Evolutionary conservation across 306 rosid genomes (phyloP), one percentile per base, ranked within the genome.

Genomic region (Cyclanthera cordifolia): DNA sequence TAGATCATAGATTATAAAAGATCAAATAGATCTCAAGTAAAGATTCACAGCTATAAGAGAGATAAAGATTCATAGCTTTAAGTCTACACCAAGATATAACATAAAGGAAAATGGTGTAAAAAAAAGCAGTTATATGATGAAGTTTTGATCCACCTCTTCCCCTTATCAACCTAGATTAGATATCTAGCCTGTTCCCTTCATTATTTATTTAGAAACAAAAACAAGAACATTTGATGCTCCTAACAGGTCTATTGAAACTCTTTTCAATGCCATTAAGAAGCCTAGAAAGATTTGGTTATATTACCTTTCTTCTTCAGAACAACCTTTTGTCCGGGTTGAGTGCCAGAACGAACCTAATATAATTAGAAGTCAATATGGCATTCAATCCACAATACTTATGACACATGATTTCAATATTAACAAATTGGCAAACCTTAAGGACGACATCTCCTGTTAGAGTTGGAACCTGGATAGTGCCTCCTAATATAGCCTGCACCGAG

Each of bases 251-350:
- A n/a, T 50, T 50, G 10, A 0, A 16, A 3, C 14, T 15, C 2
- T 28, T 28, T 57, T 23, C 45, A 57, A 57, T 57, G 64, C 21
- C 64, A 32, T 9, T 16, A 17, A 59, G 67, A 59, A 59, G 25
- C 8, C 67, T 59, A 61, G 12, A 37, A 23, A 61, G 19, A 61
- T 61, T 37, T 41, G 32, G 32, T 2, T 25, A 46, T 61, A 77
- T 72, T 51, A 91, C 97, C 97, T 88, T 91, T 91, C 91, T 91
- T 85, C 83, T 88, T 91, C 71, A 91, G 79, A 75, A 91, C 95
- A 72, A 88, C 96, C 85, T 88, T 88, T 79, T 88, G 95, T 75
- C 96, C 85, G 15, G 89, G 91, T 79, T 88, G 96, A 63, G 95
- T 88, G 63, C 95, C 90, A 56, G 90, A 77, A n/a, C 85, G 95